A percentile compares a stretch with the other conserved stretches of the same genome.
Conservation (phyloP, 108 stramenopile species). For the Stephanodiscus minutulus region DNA sequence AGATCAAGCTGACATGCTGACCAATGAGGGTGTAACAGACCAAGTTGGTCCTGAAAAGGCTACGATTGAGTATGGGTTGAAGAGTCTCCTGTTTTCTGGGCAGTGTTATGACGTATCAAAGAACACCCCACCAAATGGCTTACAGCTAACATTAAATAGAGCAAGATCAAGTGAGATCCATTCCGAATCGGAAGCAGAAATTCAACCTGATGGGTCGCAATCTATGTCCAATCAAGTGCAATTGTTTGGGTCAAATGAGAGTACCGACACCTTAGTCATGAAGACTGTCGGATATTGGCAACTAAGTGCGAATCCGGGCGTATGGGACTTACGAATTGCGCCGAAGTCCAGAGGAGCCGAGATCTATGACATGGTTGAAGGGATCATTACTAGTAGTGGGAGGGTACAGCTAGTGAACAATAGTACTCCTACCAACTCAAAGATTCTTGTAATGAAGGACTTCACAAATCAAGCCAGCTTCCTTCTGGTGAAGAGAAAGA, state of each 20-base stretch:
- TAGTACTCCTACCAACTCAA: conserved; percentile 38
- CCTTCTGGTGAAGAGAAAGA: conserved; percentile 62
- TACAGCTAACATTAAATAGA: conserved; percentile 88
- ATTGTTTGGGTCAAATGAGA: conserved; percentile 19
- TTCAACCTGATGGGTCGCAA: conserved; percentile 18
- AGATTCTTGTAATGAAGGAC: conserved; percentile 71
- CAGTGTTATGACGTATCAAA: conserved; percentile 86
- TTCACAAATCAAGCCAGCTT: conserved; percentile 56
- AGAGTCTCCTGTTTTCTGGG: conserved; percentile 88
- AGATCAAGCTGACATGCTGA: conserved; percentile 49
- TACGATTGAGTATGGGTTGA: conserved; percentile 84
- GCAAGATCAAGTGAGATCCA: conserved; percentile 15
- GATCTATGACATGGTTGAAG: conserved; percentile 88
- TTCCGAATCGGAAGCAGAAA: conserved; percentile 17
- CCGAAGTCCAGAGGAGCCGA: conserved; percentile 76
- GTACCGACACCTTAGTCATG: conserved; percentile 85
- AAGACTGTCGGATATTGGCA: conserved; percentile 98
- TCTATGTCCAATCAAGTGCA: conserved; percentile 57
- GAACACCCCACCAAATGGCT: conserved; percentile 86
- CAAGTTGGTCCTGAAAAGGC: conserved; percentile 48
- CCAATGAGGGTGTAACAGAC: conserved; percentile 17
- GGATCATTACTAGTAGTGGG: conserved; percentile 35
- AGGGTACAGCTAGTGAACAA: conserved; percentile 18
- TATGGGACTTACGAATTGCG: conserved; percentile 84
- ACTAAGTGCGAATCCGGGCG: conserved; percentile 92